Evolutionary conservation across 495 filamentous ascomycete genomes (phyloP), one percentile per base, ranked within the genome.

Genomic region (Daldinia childiae): DNA sequence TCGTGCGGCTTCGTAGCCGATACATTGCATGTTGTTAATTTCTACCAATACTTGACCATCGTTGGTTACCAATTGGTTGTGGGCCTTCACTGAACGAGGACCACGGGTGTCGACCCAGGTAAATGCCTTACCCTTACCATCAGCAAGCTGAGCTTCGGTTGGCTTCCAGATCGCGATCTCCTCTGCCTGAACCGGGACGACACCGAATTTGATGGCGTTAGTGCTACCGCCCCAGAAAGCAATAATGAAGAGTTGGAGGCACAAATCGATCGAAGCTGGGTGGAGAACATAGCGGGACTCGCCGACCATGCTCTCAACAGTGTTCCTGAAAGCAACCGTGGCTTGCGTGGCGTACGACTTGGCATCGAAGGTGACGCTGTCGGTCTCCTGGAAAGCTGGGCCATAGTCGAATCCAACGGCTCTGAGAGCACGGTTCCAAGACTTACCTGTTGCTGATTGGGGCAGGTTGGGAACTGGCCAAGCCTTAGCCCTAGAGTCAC

Each of bases 211-310:
- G 74, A 82, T 76, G 11, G 62, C 74, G 11, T 72, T 76, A 48
- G 68, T 64, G 7, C 66, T 67, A 6, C 80, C 80, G 17, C 68
- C 72, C 32, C 78, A 69, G 51, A 79, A 74, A 32, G 81, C 69
- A 27, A 76, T 62, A 50, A 79, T 80, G 34, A 73, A 61, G 1
- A 81, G 77, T 66, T 83, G 82, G 15, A 83, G 69, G 14, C 70
- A 72, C 1, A 65, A 67, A 59, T 84, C 82, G 26, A 84, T 64
- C 1, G 73, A 60, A 0, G 77, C 66, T 0, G 82, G 82, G 66
- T 84, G 82, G 5, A 84, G 48, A 0, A 75, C 57, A 58, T 81
- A 79, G n/a, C 76, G 67, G 8, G 81, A 80, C 65, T 83, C 79
- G n/a, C 74, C 77, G 1, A 58, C 19, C 6, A 59, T 19, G 12